Evolutionary conservation across 2,329 filamentous ascomycete genomes (phyloP).

Genomic region (Cyclaneusma minus): DNA sequence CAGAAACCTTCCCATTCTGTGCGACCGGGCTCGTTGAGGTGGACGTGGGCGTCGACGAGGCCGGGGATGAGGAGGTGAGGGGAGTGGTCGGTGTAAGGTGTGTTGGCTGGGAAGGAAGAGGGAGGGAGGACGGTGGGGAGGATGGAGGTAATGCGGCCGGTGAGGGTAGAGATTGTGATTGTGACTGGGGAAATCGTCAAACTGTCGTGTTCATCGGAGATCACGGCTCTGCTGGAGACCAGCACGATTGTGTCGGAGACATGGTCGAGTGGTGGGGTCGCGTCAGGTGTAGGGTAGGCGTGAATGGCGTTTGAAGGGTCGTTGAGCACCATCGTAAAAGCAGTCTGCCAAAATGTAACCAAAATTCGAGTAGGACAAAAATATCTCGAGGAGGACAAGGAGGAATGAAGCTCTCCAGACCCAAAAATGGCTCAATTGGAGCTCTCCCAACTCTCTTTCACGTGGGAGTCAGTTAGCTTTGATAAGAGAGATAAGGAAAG

Average conservation of each 20-base stretch:
- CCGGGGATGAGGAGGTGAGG: conserved; percentile 77
- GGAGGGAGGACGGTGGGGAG: conserved; percentile 57
- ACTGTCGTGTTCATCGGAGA: conserved; percentile 50
- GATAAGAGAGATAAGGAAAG: too few relatives aligned
- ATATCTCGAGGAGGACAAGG: too few relatives aligned
- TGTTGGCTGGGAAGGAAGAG: conserved; percentile 57
- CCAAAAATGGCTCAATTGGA: too few relatives aligned
- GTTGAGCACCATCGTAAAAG: too few relatives aligned
- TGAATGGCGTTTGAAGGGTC: too few relatives aligned
- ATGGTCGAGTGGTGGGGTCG: conserved; percentile 14
- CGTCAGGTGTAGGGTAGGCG: conserved; percentile 15
- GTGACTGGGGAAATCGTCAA: conserved; percentile 64
- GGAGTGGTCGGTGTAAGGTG: conserved; percentile 69
- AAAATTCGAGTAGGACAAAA: too few relatives aligned
- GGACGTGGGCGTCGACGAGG: conserved; percentile 90
- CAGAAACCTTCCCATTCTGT: conserved; percentile 98
- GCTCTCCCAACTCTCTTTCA: too few relatives aligned
- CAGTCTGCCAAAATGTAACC: too few relatives aligned
- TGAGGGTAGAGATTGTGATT: conserved; percentile 58
- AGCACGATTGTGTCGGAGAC: conserved; percentile 51
- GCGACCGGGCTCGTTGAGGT: conserved; percentile 90
- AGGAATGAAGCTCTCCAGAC: too few relatives aligned
- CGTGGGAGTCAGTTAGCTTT: too few relatives aligned
- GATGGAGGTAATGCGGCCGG: conserved; percentile 74
- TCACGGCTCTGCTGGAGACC: conserved; percentile 68